Conservation (phyloP, 495 filamentous ascomycete species). For the Pseudomonodictys pantanalensis region DNA sequence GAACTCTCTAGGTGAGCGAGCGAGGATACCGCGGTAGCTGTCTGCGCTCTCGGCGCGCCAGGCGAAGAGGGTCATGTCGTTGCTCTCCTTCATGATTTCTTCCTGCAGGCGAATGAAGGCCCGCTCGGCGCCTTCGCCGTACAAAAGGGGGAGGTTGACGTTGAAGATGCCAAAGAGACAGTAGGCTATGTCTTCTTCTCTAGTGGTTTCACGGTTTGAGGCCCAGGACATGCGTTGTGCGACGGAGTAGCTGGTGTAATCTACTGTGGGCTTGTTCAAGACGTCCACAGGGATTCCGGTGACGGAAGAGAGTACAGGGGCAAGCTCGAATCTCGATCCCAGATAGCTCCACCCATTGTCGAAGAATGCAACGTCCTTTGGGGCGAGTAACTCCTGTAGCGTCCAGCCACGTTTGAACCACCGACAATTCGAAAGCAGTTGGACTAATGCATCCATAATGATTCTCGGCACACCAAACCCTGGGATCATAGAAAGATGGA, state of each 20-base stretch:
- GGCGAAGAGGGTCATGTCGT: neutral
- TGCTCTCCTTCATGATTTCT: slow-evolving; percentile 6
- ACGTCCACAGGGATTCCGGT: neutral
- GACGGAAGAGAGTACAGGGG: neutral
- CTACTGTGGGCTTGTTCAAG: neutral
- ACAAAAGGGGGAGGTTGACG: neutral
- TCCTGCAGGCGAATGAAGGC: slow-evolving; percentile 1
- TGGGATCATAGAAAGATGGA: too few species aligned
- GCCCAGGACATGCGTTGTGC: slow-evolving; percentile 25
- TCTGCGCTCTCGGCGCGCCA: neutral
- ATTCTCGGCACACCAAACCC: too few species aligned
- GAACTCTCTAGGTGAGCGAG: neutral
- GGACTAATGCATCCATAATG: neutral
- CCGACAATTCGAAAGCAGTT: neutral
- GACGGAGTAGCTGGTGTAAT: neutral
- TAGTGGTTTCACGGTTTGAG: slow-evolving; percentile 17
- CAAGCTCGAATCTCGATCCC: neutral
- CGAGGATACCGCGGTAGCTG: neutral
- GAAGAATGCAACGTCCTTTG: neutral
- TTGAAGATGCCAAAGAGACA: slow-evolving; percentile 8
- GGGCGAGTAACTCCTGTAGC: neutral
- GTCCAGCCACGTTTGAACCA: neutral
- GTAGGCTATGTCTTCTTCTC: slow-evolving; percentile 16
- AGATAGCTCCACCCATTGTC: neutral
- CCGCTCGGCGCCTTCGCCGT: slow-evolving; percentile 3